Evolutionary conservation across 1,139 yeast genomes (phyloP).

Genomic region (Yamadazyma triangularis): DNA sequence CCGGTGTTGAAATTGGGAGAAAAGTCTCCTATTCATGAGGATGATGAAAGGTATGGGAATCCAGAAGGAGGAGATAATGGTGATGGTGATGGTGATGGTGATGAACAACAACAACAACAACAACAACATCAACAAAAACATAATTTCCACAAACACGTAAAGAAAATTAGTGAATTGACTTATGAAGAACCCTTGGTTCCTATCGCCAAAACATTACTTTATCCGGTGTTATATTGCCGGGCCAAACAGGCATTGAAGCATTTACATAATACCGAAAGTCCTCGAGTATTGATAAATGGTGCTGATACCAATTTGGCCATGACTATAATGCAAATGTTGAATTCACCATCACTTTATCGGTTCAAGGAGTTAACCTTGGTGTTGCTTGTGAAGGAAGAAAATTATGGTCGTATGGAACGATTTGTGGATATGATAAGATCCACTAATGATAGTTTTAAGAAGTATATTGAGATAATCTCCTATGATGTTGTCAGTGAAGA

Average conservation of each 20-base stretch:
- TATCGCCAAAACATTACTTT: constrained; percentile 31
- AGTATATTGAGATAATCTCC: constrained; percentile 22
- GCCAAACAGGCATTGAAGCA: constrained; percentile 36
- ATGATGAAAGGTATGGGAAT: too few relatives aligned
- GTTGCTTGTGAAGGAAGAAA: constrained; percentile 28
- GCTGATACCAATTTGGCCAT: constrained; percentile 40
- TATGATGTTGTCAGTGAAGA: constrained; percentile 36
- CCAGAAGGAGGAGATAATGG: too few relatives aligned
- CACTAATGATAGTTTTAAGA: constrained; percentile 9
- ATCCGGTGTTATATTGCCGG: constrained; percentile 36
- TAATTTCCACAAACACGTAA: background rate
- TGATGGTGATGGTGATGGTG: too few relatives aligned
- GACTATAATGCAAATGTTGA: constrained; percentile 31
- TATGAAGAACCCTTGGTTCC: constrained; percentile 16
- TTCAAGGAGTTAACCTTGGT: constrained; percentile 26
- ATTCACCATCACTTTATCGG: constrained; percentile 21
- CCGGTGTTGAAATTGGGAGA: constrained; percentile 11
- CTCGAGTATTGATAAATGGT: constrained; percentile 38
- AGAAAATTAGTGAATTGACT: background rate
- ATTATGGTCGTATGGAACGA: constrained; percentile 16
- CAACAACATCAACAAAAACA: too few relatives aligned
- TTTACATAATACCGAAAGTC: constrained; percentile 14
- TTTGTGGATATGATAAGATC: constrained; percentile 11
- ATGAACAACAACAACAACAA: too few relatives aligned
- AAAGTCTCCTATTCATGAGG: background rate